Evolutionary conservation across 169 alveolate species (phyloP), one percentile per base, ranked within the genome.

Genomic region (Neospora caninum): DNA sequence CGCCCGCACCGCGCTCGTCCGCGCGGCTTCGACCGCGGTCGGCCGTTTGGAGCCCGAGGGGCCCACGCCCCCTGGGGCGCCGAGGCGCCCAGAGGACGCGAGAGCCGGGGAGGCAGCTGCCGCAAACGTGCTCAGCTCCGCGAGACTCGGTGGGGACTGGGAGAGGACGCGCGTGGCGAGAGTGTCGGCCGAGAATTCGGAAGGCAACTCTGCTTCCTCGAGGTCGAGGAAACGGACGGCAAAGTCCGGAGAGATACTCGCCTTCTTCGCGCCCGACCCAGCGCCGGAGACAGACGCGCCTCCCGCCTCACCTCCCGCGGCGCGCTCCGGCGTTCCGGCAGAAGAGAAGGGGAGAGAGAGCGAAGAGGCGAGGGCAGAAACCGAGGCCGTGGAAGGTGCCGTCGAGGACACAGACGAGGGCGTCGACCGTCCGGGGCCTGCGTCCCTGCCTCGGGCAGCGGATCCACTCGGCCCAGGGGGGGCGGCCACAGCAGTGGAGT

Each of bases 161-260:
- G 86, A 43, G 49, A 91, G 83, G 42, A 83, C 84, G 42, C 94
- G 70, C 36, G 70, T 18, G 25, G 91, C 53, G n/a, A 91, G 94
- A 7, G 91, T 4, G 31, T 91, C 94, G 0, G 64, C 94, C 18
- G 89, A 80, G 42, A 86, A 41, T n/a, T 43, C 54, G 39, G 94
- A 67, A n/a, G 86, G 80, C 25, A 45, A 9, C 27, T 91, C 94
- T n/a, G 92, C 94, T 29, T 92, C 94, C 39, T 92, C 94, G 67
- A 92, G 34, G 39, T 92, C 88, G 39, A 92, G 69, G 58, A 92
- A 92, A 0, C 92, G 67, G 1, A 92, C 94, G 9, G 53, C 13
- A 70, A 92, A 92, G 78, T 31, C 73, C 73, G 73, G n/a, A 27
- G n/a, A 64, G 73, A 27, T 6, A 27, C 73, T 64, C 73, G 73